A percentile compares a stretch with the other conserved stretches of the same genome.
phyloP scores from a whole-genome alignment of 2,329 filamentous ascomycete species.

The Paraphaeosphaeria minitans region DNA sequence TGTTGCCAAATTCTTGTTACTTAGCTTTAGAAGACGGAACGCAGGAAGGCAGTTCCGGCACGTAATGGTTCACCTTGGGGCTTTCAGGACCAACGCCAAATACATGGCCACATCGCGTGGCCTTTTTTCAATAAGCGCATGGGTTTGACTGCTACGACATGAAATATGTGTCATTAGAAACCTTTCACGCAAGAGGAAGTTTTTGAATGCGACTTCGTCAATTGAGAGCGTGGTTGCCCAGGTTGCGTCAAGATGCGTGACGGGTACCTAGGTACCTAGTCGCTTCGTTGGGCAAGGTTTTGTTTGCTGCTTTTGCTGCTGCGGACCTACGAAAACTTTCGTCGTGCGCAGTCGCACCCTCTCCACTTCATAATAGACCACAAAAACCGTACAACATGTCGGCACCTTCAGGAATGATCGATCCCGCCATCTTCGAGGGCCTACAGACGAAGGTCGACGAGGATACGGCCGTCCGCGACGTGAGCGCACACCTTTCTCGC shows the following conservation, averaged over 20 bases:
- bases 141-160: no score
- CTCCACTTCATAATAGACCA: background rate
- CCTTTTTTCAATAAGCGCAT: no score
- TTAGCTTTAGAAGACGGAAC: no score
- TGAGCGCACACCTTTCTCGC: slow-evolving; percentile 37
- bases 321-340: background rate
- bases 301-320: slow-evolving; percentile 11
- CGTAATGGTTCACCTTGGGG: no score
- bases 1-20: no score
- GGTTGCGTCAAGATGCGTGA: background rate
- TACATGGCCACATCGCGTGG: no score
- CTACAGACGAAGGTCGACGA: slow-evolving; percentile 90
- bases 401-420: slow-evolving; percentile 62
- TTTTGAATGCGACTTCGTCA: no score
- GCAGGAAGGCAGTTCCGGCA: no score
- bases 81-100: no score
- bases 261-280: background rate
- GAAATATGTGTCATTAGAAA: no score
- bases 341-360: background rate
- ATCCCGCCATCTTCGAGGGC: slow-evolving; percentile 82
- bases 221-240: no score
- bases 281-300: slow-evolving; percentile 5
- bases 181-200: no score
- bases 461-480: slow-evolving; percentile 79
- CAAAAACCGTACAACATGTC: slow-evolving; percentile 28